Evolutionary conservation across 257 asterid genomes (phyloP).

Genomic region (Solanum pinnatisectum): DNA sequence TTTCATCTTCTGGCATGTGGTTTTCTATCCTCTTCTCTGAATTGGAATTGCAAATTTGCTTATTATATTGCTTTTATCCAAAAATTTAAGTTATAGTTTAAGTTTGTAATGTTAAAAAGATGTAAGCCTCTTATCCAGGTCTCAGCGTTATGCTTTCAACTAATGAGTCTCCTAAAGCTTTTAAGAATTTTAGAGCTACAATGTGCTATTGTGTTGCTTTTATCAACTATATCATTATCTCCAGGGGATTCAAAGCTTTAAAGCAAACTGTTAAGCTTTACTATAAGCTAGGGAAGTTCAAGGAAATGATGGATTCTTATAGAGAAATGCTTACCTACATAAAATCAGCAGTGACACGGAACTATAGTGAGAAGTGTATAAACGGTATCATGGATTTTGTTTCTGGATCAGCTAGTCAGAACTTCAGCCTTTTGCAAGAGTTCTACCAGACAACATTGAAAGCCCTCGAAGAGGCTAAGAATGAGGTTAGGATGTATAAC

Average conservation of each 20-base stretch:
- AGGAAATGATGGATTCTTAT: slow-evolving; percentile 96
- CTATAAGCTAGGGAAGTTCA: slow-evolving; percentile 81
- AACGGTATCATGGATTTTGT: slow-evolving; percentile 96
- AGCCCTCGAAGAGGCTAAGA: slow-evolving; percentile 97
- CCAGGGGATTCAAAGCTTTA: slow-evolving; percentile 97
- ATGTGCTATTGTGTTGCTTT: neutral
- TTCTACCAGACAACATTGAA: slow-evolving; percentile 89
- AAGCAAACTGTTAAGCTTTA: slow-evolving; percentile 95
- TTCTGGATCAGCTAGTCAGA: slow-evolving; percentile 92
- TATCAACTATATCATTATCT: neutral
- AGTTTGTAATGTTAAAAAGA: neutral
- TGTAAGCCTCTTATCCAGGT: neutral
- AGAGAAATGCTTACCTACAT: slow-evolving; percentile 90
- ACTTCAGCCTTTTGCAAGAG: slow-evolving; percentile 74
- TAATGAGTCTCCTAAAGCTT: neutral
- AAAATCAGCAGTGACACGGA: slow-evolving; percentile 92
- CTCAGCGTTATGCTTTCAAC: neutral
- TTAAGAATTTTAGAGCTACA: slow-evolving; percentile 8
- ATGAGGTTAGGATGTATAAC: slow-evolving; percentile 48
- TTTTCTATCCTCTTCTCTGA: neutral
- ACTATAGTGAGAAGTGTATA: slow-evolving; percentile 94
- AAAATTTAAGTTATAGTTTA: neutral
- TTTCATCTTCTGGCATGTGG: neutral
- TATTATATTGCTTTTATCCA: neutral
- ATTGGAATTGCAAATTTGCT: neutral